Evolutionary conservation across 257 asterid genomes (phyloP).

Genomic region (Salvia miltiorrhiza): DNA sequence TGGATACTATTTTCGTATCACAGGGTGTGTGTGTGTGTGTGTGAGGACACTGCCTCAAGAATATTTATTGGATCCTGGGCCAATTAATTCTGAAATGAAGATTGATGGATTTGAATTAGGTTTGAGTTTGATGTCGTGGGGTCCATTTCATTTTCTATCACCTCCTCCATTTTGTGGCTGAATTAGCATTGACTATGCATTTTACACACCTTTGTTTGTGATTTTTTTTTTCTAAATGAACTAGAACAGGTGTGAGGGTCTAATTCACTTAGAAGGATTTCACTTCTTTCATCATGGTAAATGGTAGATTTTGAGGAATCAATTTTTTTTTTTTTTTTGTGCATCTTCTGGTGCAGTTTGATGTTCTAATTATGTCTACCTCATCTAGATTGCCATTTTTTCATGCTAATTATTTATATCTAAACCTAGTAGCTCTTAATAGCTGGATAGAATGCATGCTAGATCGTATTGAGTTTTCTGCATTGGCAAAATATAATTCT

Average conservation of each 20-base stretch:
- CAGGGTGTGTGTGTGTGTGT: not conserved
- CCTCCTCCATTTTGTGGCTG: not conserved
- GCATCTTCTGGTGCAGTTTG: not conserved
- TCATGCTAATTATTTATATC: no score
- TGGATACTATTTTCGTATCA: not conserved
- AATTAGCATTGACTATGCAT: not conserved
- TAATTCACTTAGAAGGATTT: not conserved
- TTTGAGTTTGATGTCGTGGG: not conserved
- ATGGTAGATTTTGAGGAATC: not conserved
- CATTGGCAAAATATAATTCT: no score
- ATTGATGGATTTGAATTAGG: not conserved
- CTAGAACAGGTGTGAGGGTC: not conserved
- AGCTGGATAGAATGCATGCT: no score
- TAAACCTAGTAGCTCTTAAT: no score
- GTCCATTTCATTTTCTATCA: not conserved
- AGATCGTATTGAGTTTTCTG: no score
- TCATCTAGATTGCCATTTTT: not conserved
- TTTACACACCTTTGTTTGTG: not conserved
- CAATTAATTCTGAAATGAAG: conserved; percentile 1
- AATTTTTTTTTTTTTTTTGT: not conserved
- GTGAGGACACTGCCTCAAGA: not conserved
- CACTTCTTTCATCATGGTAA: not conserved
- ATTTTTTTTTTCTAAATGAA: not conserved
- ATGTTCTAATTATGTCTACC: not conserved
- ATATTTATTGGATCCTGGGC: not conserved